Conservation (phyloP, 305 asterid species). For the Andrographis paniculata region DNA sequence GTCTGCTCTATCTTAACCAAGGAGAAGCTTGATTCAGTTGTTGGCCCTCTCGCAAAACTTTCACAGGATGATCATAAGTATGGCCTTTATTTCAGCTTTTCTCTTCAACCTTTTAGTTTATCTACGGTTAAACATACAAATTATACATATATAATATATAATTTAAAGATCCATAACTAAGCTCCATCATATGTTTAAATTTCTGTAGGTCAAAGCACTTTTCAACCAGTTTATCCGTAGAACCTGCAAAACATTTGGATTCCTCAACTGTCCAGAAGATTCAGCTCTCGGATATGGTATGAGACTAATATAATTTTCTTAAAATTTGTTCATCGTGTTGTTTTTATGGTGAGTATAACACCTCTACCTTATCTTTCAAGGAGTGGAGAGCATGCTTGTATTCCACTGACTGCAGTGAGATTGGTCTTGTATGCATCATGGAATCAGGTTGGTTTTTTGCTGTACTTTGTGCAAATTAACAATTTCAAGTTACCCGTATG, state of each 20-base stretch:
- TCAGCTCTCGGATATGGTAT: slow-evolving; percentile 78
- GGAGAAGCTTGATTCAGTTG: slow-evolving; percentile 77
- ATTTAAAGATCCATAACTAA: too few relatives aligned
- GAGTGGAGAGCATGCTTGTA: slow-evolving; percentile 67
- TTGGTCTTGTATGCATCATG: slow-evolving; percentile 59
- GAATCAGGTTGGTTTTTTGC: slow-evolving; percentile 56
- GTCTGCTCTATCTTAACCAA: slow-evolving; percentile 73
- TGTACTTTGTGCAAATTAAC: not conserved
- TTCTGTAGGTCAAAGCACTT: slow-evolving; percentile 42
- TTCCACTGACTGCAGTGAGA: slow-evolving; percentile 84
- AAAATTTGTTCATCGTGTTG: slow-evolving; percentile 10
- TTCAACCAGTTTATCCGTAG: slow-evolving; percentile 35
- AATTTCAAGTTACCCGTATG: not conserved
- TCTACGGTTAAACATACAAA: not conserved
- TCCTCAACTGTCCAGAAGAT: slow-evolving; percentile 44
- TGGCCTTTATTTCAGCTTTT: slow-evolving; percentile 15
- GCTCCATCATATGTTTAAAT: slow-evolving; percentile 11
- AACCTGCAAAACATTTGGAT: slow-evolving; percentile 35
- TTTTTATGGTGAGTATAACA: slow-evolving; percentile 14
- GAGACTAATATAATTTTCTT: slow-evolving; percentile 17
- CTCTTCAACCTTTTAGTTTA: slow-evolving; percentile 1
- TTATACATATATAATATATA: too few relatives aligned
- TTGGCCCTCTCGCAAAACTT: slow-evolving; percentile 63
- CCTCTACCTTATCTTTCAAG: slow-evolving; percentile 25
- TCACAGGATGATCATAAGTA: slow-evolving; percentile 65